Percentiles rank a stretch among this genome's conserved stretches.
Conservation (phyloP, 2,329 filamentous ascomycete species). For the Albifimbria verrucaria region DNA sequence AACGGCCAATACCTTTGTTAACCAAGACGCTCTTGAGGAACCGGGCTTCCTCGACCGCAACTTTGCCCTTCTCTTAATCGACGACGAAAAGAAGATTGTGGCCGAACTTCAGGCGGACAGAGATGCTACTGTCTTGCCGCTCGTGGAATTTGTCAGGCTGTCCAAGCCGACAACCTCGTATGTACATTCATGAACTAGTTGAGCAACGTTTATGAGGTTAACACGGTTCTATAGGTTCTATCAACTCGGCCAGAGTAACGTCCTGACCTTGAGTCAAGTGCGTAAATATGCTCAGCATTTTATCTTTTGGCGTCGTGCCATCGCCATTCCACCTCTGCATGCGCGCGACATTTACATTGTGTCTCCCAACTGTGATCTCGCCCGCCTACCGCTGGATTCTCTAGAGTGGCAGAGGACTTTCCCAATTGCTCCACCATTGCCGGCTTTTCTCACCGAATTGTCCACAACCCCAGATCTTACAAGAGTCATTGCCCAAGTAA, state of each 20-base stretch:
- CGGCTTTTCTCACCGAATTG: slow-evolving; percentile 82
- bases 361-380: slow-evolving; percentile 81
- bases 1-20: slow-evolving; percentile 72
- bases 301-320: slow-evolving; percentile 91
- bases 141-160: slow-evolving; percentile 78
- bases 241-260: slow-evolving; percentile 67
- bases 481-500: slow-evolving; percentile 81
- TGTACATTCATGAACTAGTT: slow-evolving; percentile 20
- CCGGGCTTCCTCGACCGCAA: slow-evolving; percentile 74
- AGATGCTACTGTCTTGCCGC: slow-evolving; percentile 70
- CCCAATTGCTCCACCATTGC: slow-evolving; percentile 75
- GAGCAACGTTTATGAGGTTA: not conserved
- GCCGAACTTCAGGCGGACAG: slow-evolving; percentile 74
- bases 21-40: slow-evolving; percentile 65
- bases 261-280: slow-evolving; percentile 75
- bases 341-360: slow-evolving; percentile 88
- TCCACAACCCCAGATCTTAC: slow-evolving; percentile 77
- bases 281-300: slow-evolving; percentile 88
- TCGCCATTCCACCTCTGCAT: slow-evolving; percentile 87
- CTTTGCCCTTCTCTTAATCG: slow-evolving; percentile 80
- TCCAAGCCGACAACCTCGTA: slow-evolving; percentile 66
- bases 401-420: slow-evolving; percentile 74
- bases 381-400: slow-evolving; percentile 65
- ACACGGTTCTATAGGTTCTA: slow-evolving; percentile 42
- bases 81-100: slow-evolving; percentile 72